Percentiles rank a stretch among this genome's conserved stretches.
Conservation (phyloP, 2,329 filamentous ascomycete species). For the Blastomyces gilchristii region DNA sequence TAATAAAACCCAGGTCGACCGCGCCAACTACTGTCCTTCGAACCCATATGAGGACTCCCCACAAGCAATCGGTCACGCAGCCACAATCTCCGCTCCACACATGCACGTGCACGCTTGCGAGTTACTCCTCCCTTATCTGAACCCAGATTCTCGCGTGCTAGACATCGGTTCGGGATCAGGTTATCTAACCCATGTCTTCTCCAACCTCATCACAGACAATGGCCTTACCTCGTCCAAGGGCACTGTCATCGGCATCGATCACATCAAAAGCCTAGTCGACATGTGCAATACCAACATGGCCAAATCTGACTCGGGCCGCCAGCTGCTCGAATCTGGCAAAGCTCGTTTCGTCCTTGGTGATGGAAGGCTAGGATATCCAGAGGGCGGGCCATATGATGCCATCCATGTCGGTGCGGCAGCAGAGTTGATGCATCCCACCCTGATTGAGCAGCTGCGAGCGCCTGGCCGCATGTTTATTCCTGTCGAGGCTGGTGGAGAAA, state of each 20-base stretch:
- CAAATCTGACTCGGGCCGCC: constrained; percentile 49
- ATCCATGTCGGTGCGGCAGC: constrained; percentile 94
- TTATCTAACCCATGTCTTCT: constrained; percentile 81
- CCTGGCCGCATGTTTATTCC: constrained; percentile 68
- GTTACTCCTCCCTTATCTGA: constrained; percentile 49
- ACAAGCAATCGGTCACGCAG: constrained; percentile 55
- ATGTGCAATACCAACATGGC: constrained; percentile 56
- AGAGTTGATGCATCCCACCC: constrained; percentile 55
- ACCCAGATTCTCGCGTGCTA: constrained; percentile 49
- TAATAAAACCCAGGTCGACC: constrained; percentile 57
- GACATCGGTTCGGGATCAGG: constrained; percentile 68
- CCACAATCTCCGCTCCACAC: constrained; percentile 63
- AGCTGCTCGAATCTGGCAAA: constrained; percentile 52
- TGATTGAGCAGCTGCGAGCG: constrained; percentile 65
- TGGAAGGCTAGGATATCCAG: constrained; percentile 55
- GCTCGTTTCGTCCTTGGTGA: constrained; percentile 69
- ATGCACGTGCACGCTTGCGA: constrained; percentile 61
- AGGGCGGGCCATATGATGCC: constrained; percentile 63
- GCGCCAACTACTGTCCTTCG: constrained; percentile 67
- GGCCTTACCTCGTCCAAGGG: constrained; percentile 27
- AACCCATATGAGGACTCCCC: constrained; percentile 64
- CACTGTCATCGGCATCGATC: constrained; percentile 61
- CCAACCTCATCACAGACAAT: constrained; percentile 52
- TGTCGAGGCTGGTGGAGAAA: constrained; percentile 40
- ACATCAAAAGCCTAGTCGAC: constrained; percentile 55